Base-by-base conservation (phyloP, 2,329 filamentous ascomycete species). In the Fusarium tanahbumbuense region DNA sequence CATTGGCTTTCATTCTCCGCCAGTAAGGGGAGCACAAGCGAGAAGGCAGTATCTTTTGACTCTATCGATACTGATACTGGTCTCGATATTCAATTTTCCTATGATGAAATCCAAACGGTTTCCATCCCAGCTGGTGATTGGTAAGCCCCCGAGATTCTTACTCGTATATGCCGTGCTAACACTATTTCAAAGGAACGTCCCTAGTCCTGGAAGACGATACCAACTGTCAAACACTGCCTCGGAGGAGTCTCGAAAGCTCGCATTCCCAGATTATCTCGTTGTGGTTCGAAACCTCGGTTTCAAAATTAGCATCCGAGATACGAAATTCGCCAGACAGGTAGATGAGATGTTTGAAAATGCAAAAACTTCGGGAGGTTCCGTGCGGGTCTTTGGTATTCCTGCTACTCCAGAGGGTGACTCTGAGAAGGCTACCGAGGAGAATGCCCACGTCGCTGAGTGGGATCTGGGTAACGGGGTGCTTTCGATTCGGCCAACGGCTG, bases 101-200 rank as follows among this genome's bases (percentile, higher is more conserved):
- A 71, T 3, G 68, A 71, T n/a, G 68, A 71, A 30, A 71, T 71
- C 23, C 68, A 71, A 16, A 69, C 64, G 0, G n/a, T 71, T n/a
- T 41, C 60, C 3, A 27, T 62, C 4, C 68, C 60, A 18, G 64
- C 68, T 16, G 68, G 68, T 4, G 7, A 64, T 12, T 71, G 68
- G 68, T 66, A 34, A 44, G 56, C 2, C 7, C 23, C 23, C 6
- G 8, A 25, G 23, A 25, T 25, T 25, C 23, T 25, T 25, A 25
- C 23, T 2, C 23, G 23, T 25, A 25, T 8, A 23, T 23, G 6
- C 23, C 5, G 6, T 23, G 8, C 49, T 70, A 4, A 70, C 9
- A 20, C 9, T 10, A n/a, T 11, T 4, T 15, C 3, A 12, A 11
- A 71, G 68, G 68, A 68, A 71, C 28, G 68, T 71, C 6, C 68